These are phyloP conservation scores for Globisporangium camurandrum DNA, from an alignment of 352 stramenopile genomes.

Conservation along the genomic window DNA sequence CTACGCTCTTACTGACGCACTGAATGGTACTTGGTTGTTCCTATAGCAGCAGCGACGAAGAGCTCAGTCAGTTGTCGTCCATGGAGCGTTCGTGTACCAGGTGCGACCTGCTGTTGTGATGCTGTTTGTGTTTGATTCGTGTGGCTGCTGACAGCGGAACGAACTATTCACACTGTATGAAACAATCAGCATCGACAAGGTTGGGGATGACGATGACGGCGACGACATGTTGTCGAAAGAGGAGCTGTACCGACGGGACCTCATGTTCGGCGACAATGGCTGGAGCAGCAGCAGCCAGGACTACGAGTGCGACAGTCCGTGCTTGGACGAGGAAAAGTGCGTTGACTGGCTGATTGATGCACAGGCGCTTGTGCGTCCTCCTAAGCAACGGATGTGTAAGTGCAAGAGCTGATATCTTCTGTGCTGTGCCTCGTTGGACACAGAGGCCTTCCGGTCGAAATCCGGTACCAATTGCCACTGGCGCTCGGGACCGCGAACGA, in stretches of 20 bases:
- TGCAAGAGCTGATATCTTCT: background rate
- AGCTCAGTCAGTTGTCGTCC: constrained; percentile 63
- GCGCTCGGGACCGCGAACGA: constrained; percentile 71
- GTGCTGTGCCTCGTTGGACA: background rate
- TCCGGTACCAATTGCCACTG: constrained; percentile 77
- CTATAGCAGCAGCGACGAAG: constrained; percentile 67
- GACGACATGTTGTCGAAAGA: constrained; percentile 51
- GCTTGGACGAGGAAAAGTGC: constrained; percentile 60
- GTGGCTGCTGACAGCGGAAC: too few relatives aligned
- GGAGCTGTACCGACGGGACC: constrained; percentile 49
- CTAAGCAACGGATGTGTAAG: too few relatives aligned
- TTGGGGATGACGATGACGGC: constrained; percentile 23
- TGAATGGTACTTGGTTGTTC: background rate
- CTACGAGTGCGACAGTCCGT: constrained; percentile 56
- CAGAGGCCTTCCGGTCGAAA: constrained; percentile 66
- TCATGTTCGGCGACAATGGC: constrained; percentile 43
- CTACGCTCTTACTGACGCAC: background rate
- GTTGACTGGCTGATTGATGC: constrained; percentile 14
- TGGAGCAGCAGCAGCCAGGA: constrained; percentile 69
- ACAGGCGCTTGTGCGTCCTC: too few relatives aligned
- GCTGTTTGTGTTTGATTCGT: too few relatives aligned
- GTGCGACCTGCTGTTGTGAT: constrained; percentile 24
- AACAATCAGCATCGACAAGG: constrained; percentile 35
- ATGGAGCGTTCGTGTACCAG: constrained; percentile 52
- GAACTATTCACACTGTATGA: too few relatives aligned